phyloP scores from a whole-genome alignment of 2,329 filamentous ascomycete species.

The Hortaea werneckii region DNA sequence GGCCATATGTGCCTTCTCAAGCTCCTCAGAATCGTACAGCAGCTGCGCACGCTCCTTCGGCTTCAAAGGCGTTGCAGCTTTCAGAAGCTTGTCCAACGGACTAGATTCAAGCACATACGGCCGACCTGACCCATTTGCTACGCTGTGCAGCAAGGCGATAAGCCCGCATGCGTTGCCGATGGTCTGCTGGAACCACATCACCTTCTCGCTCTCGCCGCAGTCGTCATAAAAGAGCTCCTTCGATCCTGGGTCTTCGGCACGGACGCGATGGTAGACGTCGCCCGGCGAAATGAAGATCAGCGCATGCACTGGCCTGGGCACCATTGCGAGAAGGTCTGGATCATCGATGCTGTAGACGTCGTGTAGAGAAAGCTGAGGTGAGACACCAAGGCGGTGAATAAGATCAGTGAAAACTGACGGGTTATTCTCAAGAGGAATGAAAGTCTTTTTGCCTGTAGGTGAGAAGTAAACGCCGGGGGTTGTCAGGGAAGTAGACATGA shows the following conservation, averaged over 20 bases:
- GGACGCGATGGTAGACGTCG: constrained; percentile 30
- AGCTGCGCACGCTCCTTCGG: constrained; percentile 39
- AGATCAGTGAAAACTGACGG: constrained; percentile 44
- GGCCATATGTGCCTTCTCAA: constrained; percentile 35
- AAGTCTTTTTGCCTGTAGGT: constrained; percentile 19
- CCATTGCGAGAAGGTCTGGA: constrained; percentile 37
- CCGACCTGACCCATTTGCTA: constrained; percentile 40
- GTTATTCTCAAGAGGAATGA: constrained; percentile 41
- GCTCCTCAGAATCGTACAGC: constrained; percentile 38
- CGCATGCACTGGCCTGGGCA: constrained; percentile 45
- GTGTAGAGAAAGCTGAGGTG: constrained; percentile 39
- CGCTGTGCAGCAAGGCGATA: constrained; percentile 46
- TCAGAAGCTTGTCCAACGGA: constrained; percentile 35
- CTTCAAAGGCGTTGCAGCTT: constrained; percentile 33
- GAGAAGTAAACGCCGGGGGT: constrained; percentile 15
- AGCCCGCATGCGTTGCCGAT: constrained; percentile 49
- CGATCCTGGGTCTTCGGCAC: constrained; percentile 32
- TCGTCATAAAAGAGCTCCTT: constrained; percentile 32
- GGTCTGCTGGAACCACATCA: constrained; percentile 51
- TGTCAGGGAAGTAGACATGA: not conserved
- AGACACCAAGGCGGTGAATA: constrained; percentile 40
- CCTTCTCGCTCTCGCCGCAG: constrained; percentile 39
- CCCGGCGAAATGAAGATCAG: constrained; percentile 45
- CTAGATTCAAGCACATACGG: constrained; percentile 35
- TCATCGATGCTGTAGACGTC: constrained; percentile 46